Evolutionary conservation across 2,329 filamentous ascomycete genomes (phyloP), one percentile per base, ranked within the genome.

Genomic region (Stagonosporopsis cucurbitacearum): DNA sequence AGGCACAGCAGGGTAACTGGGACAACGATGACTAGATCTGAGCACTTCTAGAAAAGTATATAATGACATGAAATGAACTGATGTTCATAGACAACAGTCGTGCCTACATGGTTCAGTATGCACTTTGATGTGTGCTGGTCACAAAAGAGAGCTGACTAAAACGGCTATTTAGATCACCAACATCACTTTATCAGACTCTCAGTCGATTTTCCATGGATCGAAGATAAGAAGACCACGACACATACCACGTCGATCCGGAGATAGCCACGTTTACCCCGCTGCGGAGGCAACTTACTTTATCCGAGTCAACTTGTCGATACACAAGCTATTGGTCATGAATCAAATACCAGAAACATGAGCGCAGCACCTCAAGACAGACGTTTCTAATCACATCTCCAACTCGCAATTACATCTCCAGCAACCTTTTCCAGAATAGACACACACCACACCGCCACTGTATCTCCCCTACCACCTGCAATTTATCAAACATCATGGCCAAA

Each of bases 1-100:
- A 92, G 66, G 97, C 97, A 79, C 70, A 74, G 60, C 68, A 71
- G 61, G 89, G 93, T 41, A 86, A 86, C 72, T 88, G 87, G 87
- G 87, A 89, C 75, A 85, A 88, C 70, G 87, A 89, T 71, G 72
- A 72, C 53, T 71, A n/a, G 37, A 33, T 39, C n/a, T 20, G n/a
- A 37, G 35, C 35, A 37, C 30, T 15, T 12, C 12, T 15, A 35
- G 11, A 36, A 30, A 46, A 35, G 41, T 55, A 41, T 50, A 41
- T 50, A 55, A 55, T 55, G 52, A 55, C 33, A 50, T 46, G 40
- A 35, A 50, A 23, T 46, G 44, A 35, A 35, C 30, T 19, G 35
- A 13, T 37, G 35, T 37, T 37, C 35, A 37, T 20, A 37, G 17
- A 17, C 35, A 20, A 8, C 35, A 37, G 6, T 19, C 4, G 11